Evolutionary conservation across 306 rosid species (phyloP), one percentile per base, ranked within the genome.

Genomic region (Casuarina equisetifolia): DNA sequence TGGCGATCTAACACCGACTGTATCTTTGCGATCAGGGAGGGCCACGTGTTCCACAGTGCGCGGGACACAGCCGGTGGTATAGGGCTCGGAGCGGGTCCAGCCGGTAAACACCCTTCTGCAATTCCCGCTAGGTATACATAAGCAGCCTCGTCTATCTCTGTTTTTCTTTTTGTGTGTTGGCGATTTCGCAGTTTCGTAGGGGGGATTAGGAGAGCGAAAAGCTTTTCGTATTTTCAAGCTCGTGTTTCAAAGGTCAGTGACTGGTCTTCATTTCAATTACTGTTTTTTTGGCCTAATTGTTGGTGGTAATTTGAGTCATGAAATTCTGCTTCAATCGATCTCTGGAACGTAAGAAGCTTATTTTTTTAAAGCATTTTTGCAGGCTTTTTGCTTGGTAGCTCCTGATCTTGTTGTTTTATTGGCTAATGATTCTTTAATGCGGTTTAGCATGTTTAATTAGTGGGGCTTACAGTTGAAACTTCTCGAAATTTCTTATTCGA

Each of bases 191-290:
- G 69, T 79, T 81, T 70, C 72, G 69, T 16, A 78, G 76, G 75
- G 36, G 43, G 53, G 57, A 67, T 46, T 69, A 48, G 69, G 59
- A 46, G 74, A 71, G 81, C 54, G 9, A 70, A 9, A 36, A 62
- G 42, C 78, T 58, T 49, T 75, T 69, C 74, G 68, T 51, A 62
- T 82, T 78, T 72, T 9, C 13, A n/a, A 50, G 82, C 74, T 90
- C 63, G 69, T 53, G 79, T 80, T 85, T 84, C 86, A 66, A 81
- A 67, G 86, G 95, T 90, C 76, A 87, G 96, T 85, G 69, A 69
- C 81, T 81, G 59, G 19, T 70, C 8, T 69, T 53, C 48, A 20
- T 80, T 84, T 53, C 25, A 17, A 7, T 62, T 38, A 42, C 25
- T 57, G 2, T 11, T 25, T 20, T 9, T 51, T 73, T 54, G n/a